Conservation (phyloP, 768 basidiomycete genomes). For the Psilocybe sp. region DNA sequence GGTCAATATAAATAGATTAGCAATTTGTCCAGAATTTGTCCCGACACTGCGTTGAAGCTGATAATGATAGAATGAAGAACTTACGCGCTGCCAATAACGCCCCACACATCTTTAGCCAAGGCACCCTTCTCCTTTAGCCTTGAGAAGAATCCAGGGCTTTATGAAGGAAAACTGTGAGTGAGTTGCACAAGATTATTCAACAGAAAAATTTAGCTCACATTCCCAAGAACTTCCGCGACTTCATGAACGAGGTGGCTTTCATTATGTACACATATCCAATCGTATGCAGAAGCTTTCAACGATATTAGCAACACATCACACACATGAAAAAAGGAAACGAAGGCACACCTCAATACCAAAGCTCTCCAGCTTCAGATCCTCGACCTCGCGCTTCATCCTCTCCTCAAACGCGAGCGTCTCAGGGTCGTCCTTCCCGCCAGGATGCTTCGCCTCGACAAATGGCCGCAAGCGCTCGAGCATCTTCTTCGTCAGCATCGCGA, state of each 20-base stretch:
- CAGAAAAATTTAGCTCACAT: constrained; percentile 50
- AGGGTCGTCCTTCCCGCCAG: constrained; percentile 75
- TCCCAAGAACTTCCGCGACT: constrained; percentile 87
- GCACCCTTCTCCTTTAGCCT: constrained; percentile 92
- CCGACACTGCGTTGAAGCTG: too few species aligned
- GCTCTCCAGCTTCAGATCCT: constrained; percentile 94
- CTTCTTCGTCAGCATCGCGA: constrained; percentile 73
- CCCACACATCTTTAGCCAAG: constrained; percentile 95
- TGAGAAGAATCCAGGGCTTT: constrained; percentile 86
- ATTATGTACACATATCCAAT: constrained; percentile 91
- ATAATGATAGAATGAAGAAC: constrained; percentile 26
- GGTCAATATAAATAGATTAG: constrained; percentile 6
- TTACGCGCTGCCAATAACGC: constrained; percentile 93
- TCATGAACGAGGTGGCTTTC: constrained; percentile 90
- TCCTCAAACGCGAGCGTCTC: constrained; percentile 81
- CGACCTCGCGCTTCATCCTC: constrained; percentile 79
- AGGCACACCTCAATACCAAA: constrained; percentile 88
- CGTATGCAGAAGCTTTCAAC: constrained; percentile 72
- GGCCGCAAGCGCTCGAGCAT: constrained; percentile 83
- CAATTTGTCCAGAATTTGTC: too few species aligned
- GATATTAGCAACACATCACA: neutral
- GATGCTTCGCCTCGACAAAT: constrained; percentile 86
- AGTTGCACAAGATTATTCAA: constrained; percentile 1
- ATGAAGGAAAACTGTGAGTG: constrained; percentile 4
- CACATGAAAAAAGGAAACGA: neutral